Base-by-base conservation (phyloP, 208 protist genomes). In the Acanthamoeba healyi region DNA sequence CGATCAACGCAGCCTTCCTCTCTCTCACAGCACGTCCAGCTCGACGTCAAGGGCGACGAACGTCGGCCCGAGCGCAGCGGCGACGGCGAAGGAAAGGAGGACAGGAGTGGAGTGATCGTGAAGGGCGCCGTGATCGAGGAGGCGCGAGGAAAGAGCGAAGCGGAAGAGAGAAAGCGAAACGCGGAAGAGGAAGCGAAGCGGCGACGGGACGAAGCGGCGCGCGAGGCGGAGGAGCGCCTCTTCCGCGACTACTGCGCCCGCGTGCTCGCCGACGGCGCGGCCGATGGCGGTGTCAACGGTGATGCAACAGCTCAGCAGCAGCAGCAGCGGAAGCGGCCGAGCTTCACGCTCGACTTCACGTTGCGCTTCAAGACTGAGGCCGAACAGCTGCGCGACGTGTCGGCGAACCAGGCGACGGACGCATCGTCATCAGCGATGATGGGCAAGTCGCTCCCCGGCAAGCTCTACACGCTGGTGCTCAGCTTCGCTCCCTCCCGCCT, bases 381-480 rank as follows among this genome's bases (percentile, higher is more conserved):
- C 44, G 81, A 88, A 29, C 81, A 88, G 38, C 38, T 79, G 70
- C 34, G 81, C 38, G 49, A 88, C 24, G 81, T 67, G n/a, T 58
- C 51, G 51, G 26, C 51, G 26, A 58, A 51, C 46, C 46, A 58
- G 58, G 29, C 44, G 22, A 42, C 81, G 12, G 46, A 42, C 26
- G 81, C 54, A 7, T 24, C 44, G 44, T 40, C 54, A 7, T 5
- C 46, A 6, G 19, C 22, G 42, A 84, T 51, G 34, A 54, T 24
- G 44, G 44, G 36, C 63, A 67, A 92, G 42, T 74, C 38, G 29
- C 38, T 92, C 7, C 86, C 86, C 32, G 26, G 6, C 54, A 92
- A 74, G 61, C 34, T 92, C 49, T 92, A 77, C 61, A 56, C 86
- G 7, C 58, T 92, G 15, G 86, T 92, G 4, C 86, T 92, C 29